Base-by-base conservation (phyloP, 2,329 filamentous ascomycete genomes). In the Neurospora crassa region DNA sequence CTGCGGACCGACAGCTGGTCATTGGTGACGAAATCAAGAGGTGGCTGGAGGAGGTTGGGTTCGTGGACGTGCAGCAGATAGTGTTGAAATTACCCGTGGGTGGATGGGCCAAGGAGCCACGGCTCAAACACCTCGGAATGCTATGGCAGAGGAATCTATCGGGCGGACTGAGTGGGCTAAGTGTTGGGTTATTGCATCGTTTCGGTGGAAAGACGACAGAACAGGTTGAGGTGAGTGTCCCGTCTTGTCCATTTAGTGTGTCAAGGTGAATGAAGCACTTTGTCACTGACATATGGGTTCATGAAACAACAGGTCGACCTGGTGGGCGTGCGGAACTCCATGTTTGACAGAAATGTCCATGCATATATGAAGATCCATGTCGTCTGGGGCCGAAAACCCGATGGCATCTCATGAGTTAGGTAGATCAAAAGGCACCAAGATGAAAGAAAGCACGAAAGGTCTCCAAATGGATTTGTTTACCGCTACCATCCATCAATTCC, bases 341-440 rank as follows among this genome's bases (percentile, higher is more conserved):
- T 87, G 4, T 81, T 81, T 6, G 80, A 88, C 75, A 78, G 79
- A 3, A 78, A 78, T 10, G 81, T 85, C 12, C 86, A 87, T 73
- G 81, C 83, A 0, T 88, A 86, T 71, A 79, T 84, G 73, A 81
- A 81, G 37, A 78, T 86, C n/a, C 82, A 83, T 72, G 83, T 87
- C 6, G 83, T 88, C 0, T 84, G 82, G 75, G 86, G 85, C 10
- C 80, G 85, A 37, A 87, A 87, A 73, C 86, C 86, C 1, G 70
- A 73, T 0, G 37, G 69, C 7, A 71, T 45, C 14, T 63, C 53
- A 18, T 63, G 6, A 45, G 70, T 24, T 29, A 40, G 18, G 53
- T 10, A 18, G n/a, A 53, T 34, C 29, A 5, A 20, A 40, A 7
- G 3, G 18, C 41, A 14, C 40, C 11, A 4, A 14, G 67, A 67